Evolutionary conservation across 1,139 yeast genomes (phyloP).

Genomic region (Taphrina wiesneri): DNA sequence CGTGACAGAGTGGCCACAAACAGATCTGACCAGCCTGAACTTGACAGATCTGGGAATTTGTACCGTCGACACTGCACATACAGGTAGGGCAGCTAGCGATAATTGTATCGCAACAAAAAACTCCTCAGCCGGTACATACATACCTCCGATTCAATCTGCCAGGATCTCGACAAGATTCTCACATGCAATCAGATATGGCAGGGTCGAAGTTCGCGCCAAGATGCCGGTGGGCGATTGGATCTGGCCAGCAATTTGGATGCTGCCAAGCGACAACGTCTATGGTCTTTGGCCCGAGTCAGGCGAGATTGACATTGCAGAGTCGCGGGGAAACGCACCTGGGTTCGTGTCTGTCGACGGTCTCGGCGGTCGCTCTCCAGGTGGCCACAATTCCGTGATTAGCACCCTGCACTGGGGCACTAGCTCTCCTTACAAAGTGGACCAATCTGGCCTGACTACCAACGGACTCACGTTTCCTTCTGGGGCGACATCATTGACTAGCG

Average conservation of each 20-base stretch:
- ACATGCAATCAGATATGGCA: constrained; percentile 35
- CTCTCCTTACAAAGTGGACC: constrained; percentile 24
- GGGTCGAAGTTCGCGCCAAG: constrained; percentile 38
- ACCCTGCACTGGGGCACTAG: constrained; percentile 39
- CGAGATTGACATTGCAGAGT: constrained; percentile 39
- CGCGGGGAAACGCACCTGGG: constrained; percentile 38
- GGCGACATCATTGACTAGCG: constrained; percentile 17
- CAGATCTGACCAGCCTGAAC: constrained; percentile 37
- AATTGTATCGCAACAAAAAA: constrained; percentile 37
- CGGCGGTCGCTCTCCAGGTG: constrained; percentile 16
- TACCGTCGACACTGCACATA: constrained; percentile 20
- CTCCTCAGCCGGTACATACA: constrained; percentile 30
- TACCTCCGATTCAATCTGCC: constrained; percentile 39
- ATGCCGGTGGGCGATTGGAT: constrained; percentile 40
- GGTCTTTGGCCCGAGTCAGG: constrained; percentile 40
- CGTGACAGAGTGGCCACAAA: constrained; percentile 32
- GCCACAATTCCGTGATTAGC: constrained; percentile 36
- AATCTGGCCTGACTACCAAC: constrained; percentile 34
- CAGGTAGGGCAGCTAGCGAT: neutral
- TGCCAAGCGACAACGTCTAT: constrained; percentile 36
- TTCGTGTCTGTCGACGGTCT: constrained; percentile 33
- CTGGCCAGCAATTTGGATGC: constrained; percentile 41
- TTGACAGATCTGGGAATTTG: constrained; percentile 37
- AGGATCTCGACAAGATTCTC: constrained; percentile 36
- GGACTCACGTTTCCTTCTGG: constrained; percentile 35